phyloP scores from a whole-genome alignment of 2,329 filamentous ascomycete genomes.

The Pyrenophora graminea region DNA sequence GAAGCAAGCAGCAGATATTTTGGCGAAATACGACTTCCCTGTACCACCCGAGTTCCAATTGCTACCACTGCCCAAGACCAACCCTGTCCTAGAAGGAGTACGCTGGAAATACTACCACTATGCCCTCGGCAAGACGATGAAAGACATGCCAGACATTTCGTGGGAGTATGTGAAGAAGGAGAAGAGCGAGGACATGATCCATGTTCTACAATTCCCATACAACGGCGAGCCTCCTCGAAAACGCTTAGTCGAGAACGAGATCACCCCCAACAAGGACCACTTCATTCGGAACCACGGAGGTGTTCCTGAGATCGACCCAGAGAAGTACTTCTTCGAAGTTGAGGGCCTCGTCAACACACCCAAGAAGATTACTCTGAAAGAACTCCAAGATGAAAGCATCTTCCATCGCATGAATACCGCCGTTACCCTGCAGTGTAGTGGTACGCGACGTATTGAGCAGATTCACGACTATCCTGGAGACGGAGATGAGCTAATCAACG shows the following conservation, averaged over 20 bases:
- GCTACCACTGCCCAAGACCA: slow-evolving; percentile 48
- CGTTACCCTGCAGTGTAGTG: slow-evolving; percentile 69
- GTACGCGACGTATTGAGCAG: slow-evolving; percentile 71
- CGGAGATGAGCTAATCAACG: slow-evolving; percentile 62
- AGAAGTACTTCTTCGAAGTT: slow-evolving; percentile 59
- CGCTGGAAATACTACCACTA: slow-evolving; percentile 54
- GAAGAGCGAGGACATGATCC: slow-evolving; percentile 54
- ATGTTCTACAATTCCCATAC: slow-evolving; percentile 54
- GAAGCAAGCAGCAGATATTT: slow-evolving; percentile 59
- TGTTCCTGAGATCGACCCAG: slow-evolving; percentile 66
- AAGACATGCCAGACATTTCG: slow-evolving; percentile 59
- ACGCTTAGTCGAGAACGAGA: slow-evolving; percentile 59
- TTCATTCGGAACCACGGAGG: slow-evolving; percentile 76
- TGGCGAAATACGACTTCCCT: slow-evolving; percentile 58
- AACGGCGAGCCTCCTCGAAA: slow-evolving; percentile 54
- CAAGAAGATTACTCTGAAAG: slow-evolving; percentile 59
- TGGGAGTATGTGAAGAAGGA: slow-evolving; percentile 53
- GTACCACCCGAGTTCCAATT: slow-evolving; percentile 52
- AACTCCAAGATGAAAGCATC: slow-evolving; percentile 62
- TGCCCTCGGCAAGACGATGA: slow-evolving; percentile 47
- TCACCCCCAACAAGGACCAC: slow-evolving; percentile 66
- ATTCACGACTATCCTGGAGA: slow-evolving; percentile 68
- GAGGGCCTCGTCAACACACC: slow-evolving; percentile 66
- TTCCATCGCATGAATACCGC: slow-evolving; percentile 65
- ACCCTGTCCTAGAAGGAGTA: slow-evolving; percentile 52